These are phyloP conservation scores for Solanum hybrid DNA, from an alignment of 305 asterid genomes.

Conservation along the genomic window DNA sequence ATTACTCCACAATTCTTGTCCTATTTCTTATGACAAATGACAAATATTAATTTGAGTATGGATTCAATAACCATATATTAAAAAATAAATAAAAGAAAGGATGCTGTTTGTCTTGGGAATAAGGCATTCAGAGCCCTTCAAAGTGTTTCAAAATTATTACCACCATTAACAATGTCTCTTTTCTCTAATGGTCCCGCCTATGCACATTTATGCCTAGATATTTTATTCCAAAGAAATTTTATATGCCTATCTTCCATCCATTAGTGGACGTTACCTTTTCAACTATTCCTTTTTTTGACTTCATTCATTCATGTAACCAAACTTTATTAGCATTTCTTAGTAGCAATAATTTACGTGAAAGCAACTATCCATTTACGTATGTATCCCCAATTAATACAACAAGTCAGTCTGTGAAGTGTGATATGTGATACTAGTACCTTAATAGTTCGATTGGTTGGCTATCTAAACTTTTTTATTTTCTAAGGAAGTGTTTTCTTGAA, in stretches of 20 bases:
- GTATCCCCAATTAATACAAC: neutral
- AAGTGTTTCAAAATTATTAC: neutral
- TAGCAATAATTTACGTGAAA: neutral
- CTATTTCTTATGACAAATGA: neutral
- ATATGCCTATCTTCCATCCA: neutral
- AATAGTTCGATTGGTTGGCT: neutral
- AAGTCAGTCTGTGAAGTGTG: neutral
- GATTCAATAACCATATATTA: neutral
- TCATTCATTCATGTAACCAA: neutral
- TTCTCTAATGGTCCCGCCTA: neutral
- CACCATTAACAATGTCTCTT: slow-evolving; percentile 4
- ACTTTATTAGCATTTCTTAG: neutral
- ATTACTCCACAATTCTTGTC: neutral
- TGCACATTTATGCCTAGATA: neutral
- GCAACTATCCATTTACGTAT: neutral
- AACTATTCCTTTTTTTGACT: neutral
- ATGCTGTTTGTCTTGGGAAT: neutral
- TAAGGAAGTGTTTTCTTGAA: neutral
- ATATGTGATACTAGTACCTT: neutral
- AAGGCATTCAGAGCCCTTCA: neutral
- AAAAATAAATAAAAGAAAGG: neutral
- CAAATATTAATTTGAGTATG: neutral
- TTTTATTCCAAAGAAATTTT: neutral
- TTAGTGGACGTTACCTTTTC: neutral
- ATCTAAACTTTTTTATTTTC: neutral